Evolutionary conservation across 2,329 filamentous ascomycete species (phyloP).

Genomic region (Fusarium armeniacum): DNA sequence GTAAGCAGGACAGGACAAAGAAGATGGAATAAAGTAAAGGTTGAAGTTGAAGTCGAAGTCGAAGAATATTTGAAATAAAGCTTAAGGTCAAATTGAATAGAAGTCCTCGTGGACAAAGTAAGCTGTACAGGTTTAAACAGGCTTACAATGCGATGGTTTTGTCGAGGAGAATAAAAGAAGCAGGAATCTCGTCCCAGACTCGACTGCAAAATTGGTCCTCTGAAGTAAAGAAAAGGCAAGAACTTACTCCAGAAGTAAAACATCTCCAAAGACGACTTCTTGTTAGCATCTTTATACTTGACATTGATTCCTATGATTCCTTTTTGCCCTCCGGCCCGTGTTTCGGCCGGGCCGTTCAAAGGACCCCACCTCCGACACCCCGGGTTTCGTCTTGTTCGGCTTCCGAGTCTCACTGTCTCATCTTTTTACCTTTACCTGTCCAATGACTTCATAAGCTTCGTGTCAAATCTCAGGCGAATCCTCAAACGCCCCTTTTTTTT

Average conservation of each 20-base stretch:
- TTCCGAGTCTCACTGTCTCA: conserved; percentile 44
- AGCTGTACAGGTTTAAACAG: conserved; percentile 6
- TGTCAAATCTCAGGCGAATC: conserved; percentile 4
- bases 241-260: conserved; percentile 23
- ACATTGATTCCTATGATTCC: neutral
- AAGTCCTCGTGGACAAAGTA: conserved; percentile 34
- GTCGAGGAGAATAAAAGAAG: conserved; percentile 15
- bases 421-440: neutral
- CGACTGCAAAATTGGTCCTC: conserved; percentile 38
- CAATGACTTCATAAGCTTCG: neutral
- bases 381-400: conserved; percentile 37
- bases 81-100: conserved; percentile 2
- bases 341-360: conserved; percentile 29
- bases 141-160: conserved; percentile 24
- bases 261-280: neutral
- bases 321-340: conserved; percentile 29
- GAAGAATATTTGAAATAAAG: neutral
- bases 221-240: conserved; percentile 12
- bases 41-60: conserved; percentile 1
- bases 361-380: conserved; percentile 39
- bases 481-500: conserved; percentile 16
- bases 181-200: conserved; percentile 37
- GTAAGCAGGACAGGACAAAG: conserved; percentile 6
- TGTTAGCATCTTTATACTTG: conserved; percentile 8
- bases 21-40: conserved; percentile 21